phyloP scores from a whole-genome alignment of 2,329 filamentous ascomycete species.

The Ceratocystis diversiconidia region DNA sequence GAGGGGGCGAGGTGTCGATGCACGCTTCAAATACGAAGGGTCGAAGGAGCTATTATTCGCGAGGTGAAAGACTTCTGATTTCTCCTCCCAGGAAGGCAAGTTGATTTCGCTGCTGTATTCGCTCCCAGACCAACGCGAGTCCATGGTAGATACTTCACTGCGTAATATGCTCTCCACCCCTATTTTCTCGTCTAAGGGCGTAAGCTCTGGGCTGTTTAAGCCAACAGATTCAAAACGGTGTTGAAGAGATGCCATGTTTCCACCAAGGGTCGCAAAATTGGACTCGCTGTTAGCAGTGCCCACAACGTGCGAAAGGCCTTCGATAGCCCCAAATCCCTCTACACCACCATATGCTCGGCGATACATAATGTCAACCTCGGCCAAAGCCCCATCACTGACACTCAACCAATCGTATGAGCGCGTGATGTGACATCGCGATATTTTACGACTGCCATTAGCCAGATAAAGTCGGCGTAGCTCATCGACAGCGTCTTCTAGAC shows the following conservation, averaged over 20 bases:
- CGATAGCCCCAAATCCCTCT: constrained; percentile 33
- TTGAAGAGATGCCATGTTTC: constrained; percentile 1
- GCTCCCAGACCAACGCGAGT: constrained; percentile 1
- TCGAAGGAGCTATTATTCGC: not conserved
- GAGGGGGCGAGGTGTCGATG: constrained; percentile 12
- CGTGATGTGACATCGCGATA: constrained; percentile 38
- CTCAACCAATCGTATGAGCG: constrained; percentile 44
- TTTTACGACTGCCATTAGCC: constrained; percentile 34
- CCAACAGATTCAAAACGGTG: not conserved
- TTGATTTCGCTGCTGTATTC: constrained; percentile 14
- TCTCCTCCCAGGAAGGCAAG: constrained; percentile 19
- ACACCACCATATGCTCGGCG: constrained; percentile 40
- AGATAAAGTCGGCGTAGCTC: constrained; percentile 47
- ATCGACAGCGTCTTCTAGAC: constrained; percentile 48
- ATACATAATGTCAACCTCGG: constrained; percentile 44
- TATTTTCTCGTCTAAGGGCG: not conserved
- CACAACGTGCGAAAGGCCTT: constrained; percentile 23
- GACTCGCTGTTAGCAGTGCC: not conserved
- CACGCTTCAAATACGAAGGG: constrained; percentile 12
- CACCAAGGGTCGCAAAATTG: not conserved
- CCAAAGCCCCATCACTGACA: constrained; percentile 35
- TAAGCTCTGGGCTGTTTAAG: not conserved
- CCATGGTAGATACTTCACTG: not conserved
- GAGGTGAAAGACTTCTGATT: constrained; percentile 19
- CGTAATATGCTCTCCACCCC: not conserved